Base-by-base conservation (phyloP, 208 protist genomes). In the Naegleria fowleri region DNA sequence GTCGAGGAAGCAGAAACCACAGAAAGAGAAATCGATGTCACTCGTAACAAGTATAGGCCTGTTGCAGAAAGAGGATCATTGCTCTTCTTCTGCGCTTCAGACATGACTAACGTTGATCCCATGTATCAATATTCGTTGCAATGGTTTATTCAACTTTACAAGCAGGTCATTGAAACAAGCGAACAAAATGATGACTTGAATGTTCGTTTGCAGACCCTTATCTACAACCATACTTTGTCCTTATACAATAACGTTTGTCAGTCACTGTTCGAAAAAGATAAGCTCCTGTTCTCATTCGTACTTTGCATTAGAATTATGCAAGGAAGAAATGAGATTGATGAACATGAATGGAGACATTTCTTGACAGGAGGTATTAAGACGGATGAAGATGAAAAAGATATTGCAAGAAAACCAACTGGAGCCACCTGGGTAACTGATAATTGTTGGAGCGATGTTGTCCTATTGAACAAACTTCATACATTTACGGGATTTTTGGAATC, bases 241-340 rank as follows among this genome's bases (percentile, higher is more conserved):
- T 96, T 99, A 92, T 99, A 99, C 95, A 94, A 94, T 90, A 99
- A 99, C 94, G 97, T 99, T 39, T 99, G 98, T 96, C 95, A 98
- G 59, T 95, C 94, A 39, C 85, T 97, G 11, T 96, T 97, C 90
- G 95, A 97, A 90, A 92, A 85, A 52, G 94, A 97, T 90, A 96
- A 96, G 91, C 59, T 92, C 16, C 76, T 96, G 22, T 97, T 97
- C 90, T 93, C 95, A 43, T 96, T 97, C 91, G 55, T 95, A 5
- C 52, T 96, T 9, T 90, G 83, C 22, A 90, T 88, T 29, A 83
- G 76, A 83, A 83, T 87, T 25, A 29, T 87, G 11, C 90, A 90
- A 58, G 51, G 88, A 25, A n/a, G 92, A 36, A 67, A 90, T 25
- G 16, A 86, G 3, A 92, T 95, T 91, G 95, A 98, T 92, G 93